phyloP scores from a whole-genome alignment of 108 stramenopile genomes.

The Asterionellopsis glacialis region DNA sequence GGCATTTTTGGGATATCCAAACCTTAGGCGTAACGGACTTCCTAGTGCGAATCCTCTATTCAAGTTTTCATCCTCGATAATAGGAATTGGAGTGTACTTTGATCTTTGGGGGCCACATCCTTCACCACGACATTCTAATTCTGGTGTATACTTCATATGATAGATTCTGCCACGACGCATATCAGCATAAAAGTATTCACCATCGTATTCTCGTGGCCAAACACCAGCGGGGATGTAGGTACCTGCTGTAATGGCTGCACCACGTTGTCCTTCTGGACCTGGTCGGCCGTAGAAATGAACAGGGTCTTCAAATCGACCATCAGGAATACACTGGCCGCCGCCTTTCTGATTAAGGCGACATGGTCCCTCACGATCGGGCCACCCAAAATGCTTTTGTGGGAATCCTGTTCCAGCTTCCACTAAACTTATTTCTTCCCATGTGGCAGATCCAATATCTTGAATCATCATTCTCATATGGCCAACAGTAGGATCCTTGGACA shows the following conservation, averaged over 20 bases:
- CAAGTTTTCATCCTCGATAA: constrained; percentile 6
- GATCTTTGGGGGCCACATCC: constrained; percentile 10
- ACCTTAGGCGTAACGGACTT: constrained; percentile 18
- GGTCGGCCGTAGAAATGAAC: constrained; percentile 17
- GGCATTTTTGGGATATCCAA: constrained; percentile 25
- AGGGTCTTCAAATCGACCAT: constrained; percentile 13
- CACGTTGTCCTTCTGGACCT: constrained; percentile 3
- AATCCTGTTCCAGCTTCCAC: constrained; percentile 8
- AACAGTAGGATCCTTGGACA: constrained; percentile 24
- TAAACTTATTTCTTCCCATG: constrained; percentile 19
- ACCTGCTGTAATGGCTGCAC: constrained; percentile 16
- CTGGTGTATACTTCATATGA: not conserved
- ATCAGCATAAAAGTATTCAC: constrained; percentile 14
- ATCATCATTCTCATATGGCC: constrained; percentile 6
- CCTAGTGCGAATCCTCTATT: not conserved
- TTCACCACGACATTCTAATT: not conserved
- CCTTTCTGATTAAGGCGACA: constrained; percentile 6
- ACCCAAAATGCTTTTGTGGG: constrained; percentile 17
- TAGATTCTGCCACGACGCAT: constrained; percentile 17
- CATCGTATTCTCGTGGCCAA: constrained; percentile 22
- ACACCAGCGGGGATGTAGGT: constrained; percentile 17
- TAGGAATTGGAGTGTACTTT: not conserved
- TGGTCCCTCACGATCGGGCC: constrained; percentile 19
- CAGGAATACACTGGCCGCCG: constrained; percentile 8
- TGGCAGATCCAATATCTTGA: constrained; percentile 21